Evolutionary conservation across 352 stramenopile species (phyloP).

Genomic region (Pythium apleroticum): DNA sequence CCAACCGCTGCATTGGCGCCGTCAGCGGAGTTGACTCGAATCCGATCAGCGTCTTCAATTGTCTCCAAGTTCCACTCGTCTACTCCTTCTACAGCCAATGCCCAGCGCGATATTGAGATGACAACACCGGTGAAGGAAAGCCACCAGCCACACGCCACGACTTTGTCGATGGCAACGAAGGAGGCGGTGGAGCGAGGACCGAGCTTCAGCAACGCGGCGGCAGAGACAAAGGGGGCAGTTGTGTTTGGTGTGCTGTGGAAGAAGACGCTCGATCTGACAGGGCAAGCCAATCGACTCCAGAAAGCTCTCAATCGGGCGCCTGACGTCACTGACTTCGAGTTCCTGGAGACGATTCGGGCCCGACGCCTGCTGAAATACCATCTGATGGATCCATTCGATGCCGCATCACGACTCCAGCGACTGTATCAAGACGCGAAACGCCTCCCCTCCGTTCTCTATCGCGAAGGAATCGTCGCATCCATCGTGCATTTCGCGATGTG

Average conservation of each 20-base stretch:
- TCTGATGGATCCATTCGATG: slow-evolving; percentile 38
- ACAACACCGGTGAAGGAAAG: not conserved
- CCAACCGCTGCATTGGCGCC: not conserved
- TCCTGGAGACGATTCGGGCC: slow-evolving; percentile 22
- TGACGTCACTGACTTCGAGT: slow-evolving; percentile 14
- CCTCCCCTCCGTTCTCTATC: slow-evolving; percentile 20
- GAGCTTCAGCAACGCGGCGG: not conserved
- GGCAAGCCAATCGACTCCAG: slow-evolving; percentile 11
- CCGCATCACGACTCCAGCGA: slow-evolving; percentile 20
- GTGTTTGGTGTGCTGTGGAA: not conserved
- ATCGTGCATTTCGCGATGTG: slow-evolving; percentile 20
- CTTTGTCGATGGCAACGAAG: not conserved
- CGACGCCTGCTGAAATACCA: slow-evolving; percentile 29
- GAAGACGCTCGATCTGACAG: slow-evolving; percentile 1
- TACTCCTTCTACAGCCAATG: too few relatives aligned
- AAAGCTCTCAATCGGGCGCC: not conserved
- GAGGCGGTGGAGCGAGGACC: not conserved
- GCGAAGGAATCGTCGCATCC: slow-evolving; percentile 17
- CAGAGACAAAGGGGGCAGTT: not conserved
- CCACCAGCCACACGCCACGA: too few relatives aligned
- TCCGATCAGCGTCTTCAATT: not conserved
- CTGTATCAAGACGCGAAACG: slow-evolving; percentile 26
- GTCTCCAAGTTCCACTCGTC: not conserved
- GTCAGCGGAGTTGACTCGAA: not conserved
- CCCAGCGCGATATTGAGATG: not conserved